Conservation (phyloP, 805 yeast species). For the Ogataea parapolymorpha region DNA sequence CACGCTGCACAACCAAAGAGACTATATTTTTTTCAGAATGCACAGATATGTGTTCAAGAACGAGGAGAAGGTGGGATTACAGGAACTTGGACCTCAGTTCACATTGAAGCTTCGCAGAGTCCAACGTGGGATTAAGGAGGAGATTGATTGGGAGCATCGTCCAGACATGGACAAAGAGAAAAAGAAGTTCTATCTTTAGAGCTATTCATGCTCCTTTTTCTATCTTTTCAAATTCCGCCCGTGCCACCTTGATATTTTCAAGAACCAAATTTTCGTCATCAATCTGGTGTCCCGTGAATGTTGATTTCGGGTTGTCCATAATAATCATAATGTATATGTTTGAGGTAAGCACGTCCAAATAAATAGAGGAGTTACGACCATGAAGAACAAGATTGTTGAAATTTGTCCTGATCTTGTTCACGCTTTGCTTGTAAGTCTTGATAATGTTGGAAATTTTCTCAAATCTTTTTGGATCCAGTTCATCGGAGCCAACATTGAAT, state of each 20-base stretch:
- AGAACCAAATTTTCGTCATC: slow-evolving; percentile 34
- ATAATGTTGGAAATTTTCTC: slow-evolving; percentile 92
- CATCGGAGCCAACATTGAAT: slow-evolving; percentile 11
- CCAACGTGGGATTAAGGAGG: slow-evolving; percentile 89
- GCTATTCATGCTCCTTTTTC: slow-evolving; percentile 18
- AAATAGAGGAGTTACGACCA: slow-evolving; percentile 40
- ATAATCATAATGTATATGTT: slow-evolving; percentile 39
- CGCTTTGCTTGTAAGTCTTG: slow-evolving; percentile 91
- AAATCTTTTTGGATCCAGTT: slow-evolving; percentile 87
- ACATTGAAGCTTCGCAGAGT: slow-evolving; percentile 83
- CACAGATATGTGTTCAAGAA: slow-evolving; percentile 88
- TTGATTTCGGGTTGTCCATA: slow-evolving; percentile 28
- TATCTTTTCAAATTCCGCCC: slow-evolving; percentile 32
- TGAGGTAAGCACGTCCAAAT: slow-evolving; percentile 33
- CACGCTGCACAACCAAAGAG: slow-evolving; percentile 94
- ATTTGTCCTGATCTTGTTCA: slow-evolving; percentile 80
- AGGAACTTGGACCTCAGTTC: slow-evolving; percentile 96
- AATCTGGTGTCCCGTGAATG: slow-evolving; percentile 19
- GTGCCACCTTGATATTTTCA: slow-evolving; percentile 35
- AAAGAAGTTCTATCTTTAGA: slow-evolving; percentile 78
- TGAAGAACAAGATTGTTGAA: slow-evolving; percentile 73
- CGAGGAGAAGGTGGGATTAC: slow-evolving; percentile 91
- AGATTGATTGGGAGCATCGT: slow-evolving; percentile 93
- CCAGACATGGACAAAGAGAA: slow-evolving; percentile 96
- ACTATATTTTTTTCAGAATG: slow-evolving; percentile 90